Evolutionary conservation across 495 filamentous ascomycete species (phyloP), one percentile per base, ranked within the genome.

Genomic region (Jackrogersella minutella): DNA sequence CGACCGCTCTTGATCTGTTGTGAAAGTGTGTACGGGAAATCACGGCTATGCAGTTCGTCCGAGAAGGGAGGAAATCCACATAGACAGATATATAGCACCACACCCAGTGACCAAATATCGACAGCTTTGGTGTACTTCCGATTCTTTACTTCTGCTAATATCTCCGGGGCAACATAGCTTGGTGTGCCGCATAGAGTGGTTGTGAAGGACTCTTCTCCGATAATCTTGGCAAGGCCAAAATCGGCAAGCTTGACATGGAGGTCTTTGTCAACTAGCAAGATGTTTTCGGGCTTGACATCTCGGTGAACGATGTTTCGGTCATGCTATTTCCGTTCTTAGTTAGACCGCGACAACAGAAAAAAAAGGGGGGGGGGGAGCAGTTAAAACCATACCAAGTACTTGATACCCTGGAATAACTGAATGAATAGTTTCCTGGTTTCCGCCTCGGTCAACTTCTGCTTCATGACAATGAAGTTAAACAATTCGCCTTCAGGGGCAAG

Each of bases 281-380:
- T 99, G 63, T 99, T 99, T 75, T 99, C 96, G 1, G 96, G 96
- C 76, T 99, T 99, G 73, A 99, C 97, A 69, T 99, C 96, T 47
- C 96, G 91, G 77, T 99, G 96, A 6, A 97, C 94, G 71, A 98
- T 97, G 68, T 93, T 93, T 66, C 96, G 91, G 53, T 98, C 96
- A 76, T 99, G 96, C 95, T 98, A 62, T 40, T 60, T 36, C 8
- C 7, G n/a, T 22, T 31, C 72, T 87, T 68, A 89, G 80, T 22
- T 47, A 44, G 31, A 34, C 3, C 30, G 30, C n/a, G n/a, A n/a
- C n/a, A n/a, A 64, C 26, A 14, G 37, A 44, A 19, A 11, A 22
- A 19, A 5, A 21, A 33, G 6, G 24, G 2, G n/a, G 40, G n/a
- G n/a, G n/a, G n/a, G n/a, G n/a, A n/a, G n/a, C n/a, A n/a, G n/a